Base-by-base conservation (phyloP, 768 basidiomycete species). In the Lepiota venenata region DNA sequence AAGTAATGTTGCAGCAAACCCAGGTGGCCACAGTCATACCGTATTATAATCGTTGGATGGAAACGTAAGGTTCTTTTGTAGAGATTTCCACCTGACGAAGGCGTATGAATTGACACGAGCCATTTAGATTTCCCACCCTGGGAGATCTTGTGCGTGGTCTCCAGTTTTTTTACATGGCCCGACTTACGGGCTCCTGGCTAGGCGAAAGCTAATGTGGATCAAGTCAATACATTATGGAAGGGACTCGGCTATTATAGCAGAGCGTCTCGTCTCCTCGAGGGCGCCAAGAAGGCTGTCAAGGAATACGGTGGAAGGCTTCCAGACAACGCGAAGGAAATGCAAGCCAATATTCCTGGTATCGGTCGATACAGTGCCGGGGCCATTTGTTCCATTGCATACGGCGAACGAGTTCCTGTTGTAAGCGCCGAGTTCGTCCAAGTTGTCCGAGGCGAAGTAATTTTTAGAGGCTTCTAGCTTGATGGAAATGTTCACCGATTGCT, bases 1-100 rank as follows among this genome's bases (percentile, higher is more conserved):
- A 98, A 71, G 86, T 97, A 54, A 97, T 97, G 95, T 77, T 95
- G 2, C 95, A 98, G 68, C 95, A 98, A 69, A 98, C 95, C 0
- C 93, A 96, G 67, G 94, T 97, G 32, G 78, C 71, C 4, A 93
- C 93, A 1, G 93, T 96, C n/a, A 93, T 95, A 61, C 90, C 90
- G 1, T 98, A 97, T 69, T 98, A 91, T 68, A 85, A 82, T 49
- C 79, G 80, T 20, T 98, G 93, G 93, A 91, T 95, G 79, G 73
- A 75, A 60, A 86, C 76, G 90, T 91, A 58, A 56, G 81, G 18
- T 55, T 48, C 40, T 41, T 47, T 56, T 52, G 22, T 25, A 25
- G 42, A 46, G 20, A 36, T 40, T 58, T 46, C 37, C 35, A 49
- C 51, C 53, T 10, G 39, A 50, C 50, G 32, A 44, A 50, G 40